Base-by-base conservation (phyloP, 768 basidiomycete genomes). In the Pisolithus marmoratus region DNA sequence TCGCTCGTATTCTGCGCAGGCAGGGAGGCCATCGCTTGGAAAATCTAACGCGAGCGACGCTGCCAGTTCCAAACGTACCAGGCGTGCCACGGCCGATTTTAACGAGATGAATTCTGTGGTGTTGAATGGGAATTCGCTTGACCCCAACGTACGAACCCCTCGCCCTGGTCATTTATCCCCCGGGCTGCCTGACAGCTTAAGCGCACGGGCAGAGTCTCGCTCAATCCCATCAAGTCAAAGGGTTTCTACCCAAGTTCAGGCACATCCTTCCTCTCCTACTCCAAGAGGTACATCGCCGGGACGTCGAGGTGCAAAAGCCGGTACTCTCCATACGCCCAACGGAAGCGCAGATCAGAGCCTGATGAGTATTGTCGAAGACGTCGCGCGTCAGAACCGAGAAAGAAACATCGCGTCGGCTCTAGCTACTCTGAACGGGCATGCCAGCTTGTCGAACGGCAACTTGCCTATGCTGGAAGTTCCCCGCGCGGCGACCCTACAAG, bases 291-390 rank as follows among this genome's bases (percentile, higher is more conserved):
- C 51, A 27, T 9, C 54, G 5, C 64, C 19, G 9, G 26, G 43
- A 15, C 26, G 57, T 27, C 50, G 44, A 8, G 29, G 22, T 7
- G n/a, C 41, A 5, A 58, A 27, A 49, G 48, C 41, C 9, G 51
- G 45, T 3, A 49, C 34, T 17, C 23, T 51, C 2, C 55, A 57
- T 29, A 48, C 26, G 2, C 45, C 45, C 14, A 65, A 65, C 2
- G 59, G 66, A 5, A 60, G 49, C 9, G 38, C 49, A 8, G 62
- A 54, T 19, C 59, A 59, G 38, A 84, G 77, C 40, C 65, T 87
- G 61, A 82, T 87, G 83, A 81, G 78, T 58, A 81, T 88, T 56
- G 81, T 88, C 8, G 84, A 86, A 59, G 77, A 73, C 51, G 80
- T 86, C 42, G 64, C 82, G 23, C 68, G 68, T 43, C 58, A 66